These are phyloP conservation scores for Leptodermis oblonga DNA, from an alignment of 257 asterid genomes.

Conservation along the genomic window DNA sequence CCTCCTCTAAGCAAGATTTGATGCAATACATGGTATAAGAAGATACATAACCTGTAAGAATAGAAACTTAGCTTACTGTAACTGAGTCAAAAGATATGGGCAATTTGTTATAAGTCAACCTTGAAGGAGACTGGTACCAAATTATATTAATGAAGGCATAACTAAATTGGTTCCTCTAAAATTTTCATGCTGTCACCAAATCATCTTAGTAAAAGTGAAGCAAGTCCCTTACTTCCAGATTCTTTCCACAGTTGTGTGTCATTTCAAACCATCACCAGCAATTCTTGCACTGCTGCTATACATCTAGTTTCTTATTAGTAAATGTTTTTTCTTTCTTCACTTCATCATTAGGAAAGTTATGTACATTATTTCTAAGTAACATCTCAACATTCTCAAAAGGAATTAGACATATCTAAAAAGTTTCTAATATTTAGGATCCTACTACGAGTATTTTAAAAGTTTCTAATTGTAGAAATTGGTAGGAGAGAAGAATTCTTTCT, in stretches of 20 bases:
- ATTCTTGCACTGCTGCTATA: background rate
- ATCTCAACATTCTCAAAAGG: too few relatives aligned
- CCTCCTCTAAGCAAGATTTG: background rate
- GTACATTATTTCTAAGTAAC: background rate
- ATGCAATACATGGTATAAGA: background rate
- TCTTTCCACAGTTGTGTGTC: background rate
- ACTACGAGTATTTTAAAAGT: too few relatives aligned
- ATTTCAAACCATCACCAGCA: background rate
- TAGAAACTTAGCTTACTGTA: background rate
- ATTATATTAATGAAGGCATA: background rate
- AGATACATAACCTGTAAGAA: background rate
- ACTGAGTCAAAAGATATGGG: background rate
- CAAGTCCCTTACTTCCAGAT: background rate
- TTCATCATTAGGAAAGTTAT: background rate
- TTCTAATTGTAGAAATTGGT: too few relatives aligned
- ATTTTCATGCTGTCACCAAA: background rate
- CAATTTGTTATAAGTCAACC: background rate
- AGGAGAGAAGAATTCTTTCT: too few relatives aligned
- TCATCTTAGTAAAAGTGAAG: too few relatives aligned
- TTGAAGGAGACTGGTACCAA: background rate
- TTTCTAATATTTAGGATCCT: too few relatives aligned
- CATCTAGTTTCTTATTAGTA: background rate
- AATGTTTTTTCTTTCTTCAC: background rate
- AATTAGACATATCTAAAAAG: too few relatives aligned
- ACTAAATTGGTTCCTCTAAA: background rate